Base-by-base conservation (phyloP, 352 stramenopile genomes). In the Globisporangium splendens region DNA sequence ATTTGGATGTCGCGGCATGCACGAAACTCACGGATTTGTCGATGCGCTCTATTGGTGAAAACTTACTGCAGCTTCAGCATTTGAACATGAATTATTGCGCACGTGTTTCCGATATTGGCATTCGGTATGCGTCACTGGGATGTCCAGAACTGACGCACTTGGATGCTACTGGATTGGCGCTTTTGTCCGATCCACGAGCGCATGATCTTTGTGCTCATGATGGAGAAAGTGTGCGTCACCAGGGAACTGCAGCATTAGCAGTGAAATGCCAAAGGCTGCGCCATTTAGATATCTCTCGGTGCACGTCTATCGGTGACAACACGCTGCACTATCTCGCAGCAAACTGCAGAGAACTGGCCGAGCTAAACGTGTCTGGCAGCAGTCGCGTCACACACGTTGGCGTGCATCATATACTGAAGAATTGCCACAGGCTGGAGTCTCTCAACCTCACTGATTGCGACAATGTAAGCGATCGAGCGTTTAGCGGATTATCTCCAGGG, bases 11-110 rank as follows among this genome's bases (percentile, higher is more conserved):
- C 31, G 73, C 73, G 1, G 81, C 79, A 1, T 98, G 91, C 61
- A 56, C 48, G n/a, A 93, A 96, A 59, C 59, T 98, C 15, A 95
- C 91, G 0, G 96, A 98, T 62, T 59, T 86, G 14, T 84, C 86
- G 1, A 58, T 98, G 50, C 82, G 89, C 28, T 75, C 83, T 11
- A 71, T 98, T 15, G 86, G 81, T 38, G 91, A 98, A 62, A 76
- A 75, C 39, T 70, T 86, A 44, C 46, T 89, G 5, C 81, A 86
- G 46, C 78, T 94, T 0, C 54, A 60, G 18, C 52, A 74, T 31
- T 42, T 94, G 13, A 75, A 51, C 18, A 63, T 93, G 12, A 59
- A 57, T 15, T 61, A 78, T 41, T 91, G 81, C 47, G 46, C 56
- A 51, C 68, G 74, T 21, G 55, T 93, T 1, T 79, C 83, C 1